A percentile compares a stretch with the other conserved stretches of the same genome.
phyloP scores from a whole-genome alignment of 257 asterid genomes.

The Solanum corneliomulleri region DNA sequence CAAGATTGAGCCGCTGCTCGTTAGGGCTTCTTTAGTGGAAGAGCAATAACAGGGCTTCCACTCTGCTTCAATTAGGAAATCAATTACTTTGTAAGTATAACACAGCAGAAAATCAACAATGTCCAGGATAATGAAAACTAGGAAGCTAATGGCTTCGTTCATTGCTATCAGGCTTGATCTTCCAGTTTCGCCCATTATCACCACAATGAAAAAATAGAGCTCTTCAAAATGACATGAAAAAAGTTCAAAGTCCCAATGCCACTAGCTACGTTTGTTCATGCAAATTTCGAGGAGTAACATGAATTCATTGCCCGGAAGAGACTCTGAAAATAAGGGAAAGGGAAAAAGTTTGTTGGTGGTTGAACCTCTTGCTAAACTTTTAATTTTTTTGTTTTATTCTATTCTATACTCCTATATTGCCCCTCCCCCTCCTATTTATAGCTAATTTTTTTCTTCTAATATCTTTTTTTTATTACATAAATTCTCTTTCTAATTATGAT shows the following conservation, averaged over 20 bases:
- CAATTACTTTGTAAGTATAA: slow-evolving; percentile 42
- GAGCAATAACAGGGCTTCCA: slow-evolving; percentile 88
- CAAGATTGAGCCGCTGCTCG: slow-evolving; percentile 44
- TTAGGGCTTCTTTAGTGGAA: slow-evolving; percentile 32
- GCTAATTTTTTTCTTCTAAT: neutral
- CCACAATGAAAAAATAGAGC: neutral
- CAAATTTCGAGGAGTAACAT: neutral
- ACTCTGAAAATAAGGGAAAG: neutral
- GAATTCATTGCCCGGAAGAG: slow-evolving; percentile 15
- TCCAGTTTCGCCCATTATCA: neutral
- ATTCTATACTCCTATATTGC: neutral
- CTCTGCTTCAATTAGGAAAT: slow-evolving; percentile 66
- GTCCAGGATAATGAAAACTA: slow-evolving; percentile 48
- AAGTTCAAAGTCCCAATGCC: neutral
- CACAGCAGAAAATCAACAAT: slow-evolving; percentile 53
- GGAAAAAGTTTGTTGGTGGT: slow-evolving; percentile 23
- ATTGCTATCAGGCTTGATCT: slow-evolving; percentile 12
- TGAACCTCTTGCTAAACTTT: slow-evolving; percentile 4
- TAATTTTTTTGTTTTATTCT: neutral
- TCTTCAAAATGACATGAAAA: neutral
- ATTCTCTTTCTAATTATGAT: neutral
- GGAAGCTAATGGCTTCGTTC: slow-evolving; percentile 43
- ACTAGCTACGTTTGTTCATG: neutral
- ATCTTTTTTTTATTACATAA: too few species aligned
- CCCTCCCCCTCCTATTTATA: neutral